phyloP scores from a whole-genome alignment of 768 basidiomycete species.

The Fomitopsis pulvina region DNA sequence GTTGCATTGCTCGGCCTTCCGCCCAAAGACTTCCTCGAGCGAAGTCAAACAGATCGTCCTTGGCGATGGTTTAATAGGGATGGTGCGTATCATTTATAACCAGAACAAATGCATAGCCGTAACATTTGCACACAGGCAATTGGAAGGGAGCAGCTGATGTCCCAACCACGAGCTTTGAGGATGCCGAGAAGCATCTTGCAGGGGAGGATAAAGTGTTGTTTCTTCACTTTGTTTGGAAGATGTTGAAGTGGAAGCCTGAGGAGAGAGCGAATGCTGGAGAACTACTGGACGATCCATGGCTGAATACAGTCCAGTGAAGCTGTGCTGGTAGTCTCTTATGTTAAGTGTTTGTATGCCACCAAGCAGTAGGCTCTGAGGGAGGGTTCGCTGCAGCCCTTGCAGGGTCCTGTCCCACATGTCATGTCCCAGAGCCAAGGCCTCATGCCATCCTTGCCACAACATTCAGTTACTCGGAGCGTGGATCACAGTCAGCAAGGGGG shows the following conservation, averaged over 20 bases:
- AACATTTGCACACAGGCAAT: constrained; percentile 3
- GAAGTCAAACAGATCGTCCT: not conserved
- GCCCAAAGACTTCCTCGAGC: constrained; percentile 9
- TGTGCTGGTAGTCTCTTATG: not conserved
- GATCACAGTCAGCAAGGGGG: no score
- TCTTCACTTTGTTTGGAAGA: constrained; percentile 5
- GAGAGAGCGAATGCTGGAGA: constrained; percentile 5
- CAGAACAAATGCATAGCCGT: not conserved
- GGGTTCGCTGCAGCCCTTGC: no score
- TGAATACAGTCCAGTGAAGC: not conserved
- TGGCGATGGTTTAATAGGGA: constrained; percentile 9
- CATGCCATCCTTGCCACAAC: no score
- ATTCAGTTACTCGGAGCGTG: no score
- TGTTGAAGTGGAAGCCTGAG: constrained; percentile 9
- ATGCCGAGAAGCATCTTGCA: constrained; percentile 1
- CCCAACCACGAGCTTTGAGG: constrained; percentile 4
- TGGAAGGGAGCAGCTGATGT: constrained; percentile 7
- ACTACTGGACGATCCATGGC: constrained; percentile 8
- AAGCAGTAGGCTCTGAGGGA: no score
- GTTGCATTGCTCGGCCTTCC: constrained; percentile 14
- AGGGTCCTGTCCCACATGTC: no score
- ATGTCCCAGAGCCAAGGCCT: no score
- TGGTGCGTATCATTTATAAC: constrained; percentile 1
- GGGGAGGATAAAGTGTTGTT: constrained; percentile 7
- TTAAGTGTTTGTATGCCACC: no score